These are phyloP conservation scores for Exophiala spinifera DNA, from an alignment of 2,329 filamentous ascomycete species.

Conservation along the genomic window DNA sequence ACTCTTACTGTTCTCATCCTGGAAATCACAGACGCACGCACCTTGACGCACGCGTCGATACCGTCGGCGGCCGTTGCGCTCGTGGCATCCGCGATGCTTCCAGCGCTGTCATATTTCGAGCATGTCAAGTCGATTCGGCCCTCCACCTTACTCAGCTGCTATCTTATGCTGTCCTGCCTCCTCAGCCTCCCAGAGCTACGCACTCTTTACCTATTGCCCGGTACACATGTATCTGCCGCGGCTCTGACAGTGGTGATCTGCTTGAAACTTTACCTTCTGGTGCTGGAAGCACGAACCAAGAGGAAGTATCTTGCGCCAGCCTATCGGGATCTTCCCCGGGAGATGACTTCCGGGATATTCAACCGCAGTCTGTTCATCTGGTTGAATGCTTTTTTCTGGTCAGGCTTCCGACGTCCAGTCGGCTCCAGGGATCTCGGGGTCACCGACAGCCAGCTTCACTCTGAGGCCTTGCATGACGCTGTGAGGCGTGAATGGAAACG, in stretches of 20 bases:
- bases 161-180: constrained; percentile 40
- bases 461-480: neutral
- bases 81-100: constrained; percentile 12
- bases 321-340: constrained; percentile 44
- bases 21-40: neutral
- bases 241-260: constrained; percentile 27
- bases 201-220: constrained; percentile 29
- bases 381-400: constrained; percentile 40
- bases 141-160: constrained; percentile 34
- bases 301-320: constrained; percentile 37
- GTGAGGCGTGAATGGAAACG: neutral
- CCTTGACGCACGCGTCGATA: constrained; percentile 9
- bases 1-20: neutral
- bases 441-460: neutral
- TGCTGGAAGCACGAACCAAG: constrained; percentile 48
- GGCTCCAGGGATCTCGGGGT: neutral
- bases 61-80: constrained; percentile 14
- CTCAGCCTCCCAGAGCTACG: constrained; percentile 42
- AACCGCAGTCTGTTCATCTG: constrained; percentile 51
- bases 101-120: constrained; percentile 28
- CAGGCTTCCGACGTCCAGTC: neutral
- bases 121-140: constrained; percentile 30
- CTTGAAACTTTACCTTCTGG: constrained; percentile 43
- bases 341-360: constrained; percentile 52
- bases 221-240: neutral